Percentiles rank a stretch among this genome's conserved stretches.
Evolutionary conservation across 2,329 filamentous ascomycete genomes (phyloP).

Genomic region (Uncinocarpus reesii): DNA sequence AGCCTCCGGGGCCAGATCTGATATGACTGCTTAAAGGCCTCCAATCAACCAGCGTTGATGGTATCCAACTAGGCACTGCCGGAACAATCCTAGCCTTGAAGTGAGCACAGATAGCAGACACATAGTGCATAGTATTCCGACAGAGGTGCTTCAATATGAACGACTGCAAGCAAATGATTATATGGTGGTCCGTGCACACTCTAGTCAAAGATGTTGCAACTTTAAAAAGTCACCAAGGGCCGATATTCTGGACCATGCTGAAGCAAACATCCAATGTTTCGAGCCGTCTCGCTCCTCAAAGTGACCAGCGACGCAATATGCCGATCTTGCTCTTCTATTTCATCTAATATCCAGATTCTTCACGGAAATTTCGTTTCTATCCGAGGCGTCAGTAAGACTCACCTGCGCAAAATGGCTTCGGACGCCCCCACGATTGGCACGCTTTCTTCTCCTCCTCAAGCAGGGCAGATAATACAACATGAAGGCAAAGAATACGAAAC

Average conservation of each 20-base stretch:
- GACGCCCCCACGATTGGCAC: conserved; percentile 18
- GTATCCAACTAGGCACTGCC: no score
- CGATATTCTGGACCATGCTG: not conserved
- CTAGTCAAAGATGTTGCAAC: no score
- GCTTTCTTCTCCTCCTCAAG: conserved; percentile 13
- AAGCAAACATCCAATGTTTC: conserved; percentile 1
- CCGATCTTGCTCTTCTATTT: not conserved
- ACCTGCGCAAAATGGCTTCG: conserved; percentile 13
- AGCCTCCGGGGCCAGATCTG: no score
- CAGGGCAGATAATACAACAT: conserved; percentile 32
- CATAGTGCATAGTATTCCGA: no score
- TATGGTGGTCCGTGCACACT: not conserved
- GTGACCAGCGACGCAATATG: not conserved
- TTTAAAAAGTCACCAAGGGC: not conserved
- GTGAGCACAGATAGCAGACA: no score
- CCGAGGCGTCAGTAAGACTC: not conserved
- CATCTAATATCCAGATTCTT: not conserved
- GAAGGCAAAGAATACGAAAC: conserved; percentile 48
- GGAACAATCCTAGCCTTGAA: no score
- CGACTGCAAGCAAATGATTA: no score
- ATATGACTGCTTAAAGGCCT: no score
- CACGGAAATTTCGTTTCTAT: not conserved
- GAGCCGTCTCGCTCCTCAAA: not conserved
- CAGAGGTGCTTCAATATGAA: no score
- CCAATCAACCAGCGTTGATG: no score